Evolutionary conservation across 257 asterid species (phyloP).

Genomic region (Nyctanthes arbortristis): DNA sequence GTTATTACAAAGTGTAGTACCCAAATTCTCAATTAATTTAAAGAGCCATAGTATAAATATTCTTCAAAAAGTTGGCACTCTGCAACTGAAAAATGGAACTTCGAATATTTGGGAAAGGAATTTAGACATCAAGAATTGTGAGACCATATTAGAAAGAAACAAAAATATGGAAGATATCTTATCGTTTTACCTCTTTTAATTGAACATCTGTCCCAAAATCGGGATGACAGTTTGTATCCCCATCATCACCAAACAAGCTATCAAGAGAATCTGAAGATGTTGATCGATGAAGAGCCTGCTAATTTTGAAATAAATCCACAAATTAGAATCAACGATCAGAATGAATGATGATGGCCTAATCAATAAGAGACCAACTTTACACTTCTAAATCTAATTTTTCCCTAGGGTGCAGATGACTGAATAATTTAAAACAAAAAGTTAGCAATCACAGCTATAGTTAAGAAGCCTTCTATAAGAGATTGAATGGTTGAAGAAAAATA

Average conservation of each 20-base stretch:
- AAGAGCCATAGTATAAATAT: not conserved
- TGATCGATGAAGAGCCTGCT: conserved; percentile 49
- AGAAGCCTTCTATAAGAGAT: not conserved
- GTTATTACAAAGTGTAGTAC: not conserved
- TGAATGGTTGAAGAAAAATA: conserved; percentile 1
- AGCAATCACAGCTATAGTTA: not conserved
- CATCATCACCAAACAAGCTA: conserved; percentile 40
- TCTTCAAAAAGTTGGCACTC: not conserved
- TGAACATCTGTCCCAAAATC: conserved; percentile 20
- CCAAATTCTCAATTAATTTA: too few species aligned
- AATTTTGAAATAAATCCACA: conserved; percentile 19
- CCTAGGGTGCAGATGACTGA: too few species aligned
- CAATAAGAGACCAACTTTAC: not conserved
- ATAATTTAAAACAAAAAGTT: not conserved
- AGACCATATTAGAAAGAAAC: conserved; percentile 16
- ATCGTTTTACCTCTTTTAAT: conserved; percentile 56
- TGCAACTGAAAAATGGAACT: not conserved
- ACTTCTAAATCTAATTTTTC: not conserved
- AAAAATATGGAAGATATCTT: conserved; percentile 2
- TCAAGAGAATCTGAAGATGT: conserved; percentile 55
- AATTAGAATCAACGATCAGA: conserved; percentile 14
- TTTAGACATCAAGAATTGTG: conserved; percentile 7
- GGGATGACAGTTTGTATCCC: conserved; percentile 32
- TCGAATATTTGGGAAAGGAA: not conserved
- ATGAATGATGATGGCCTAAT: not conserved